phyloP scores from a whole-genome alignment of 306 rosid species.

The Citrullus amarus region DNA sequence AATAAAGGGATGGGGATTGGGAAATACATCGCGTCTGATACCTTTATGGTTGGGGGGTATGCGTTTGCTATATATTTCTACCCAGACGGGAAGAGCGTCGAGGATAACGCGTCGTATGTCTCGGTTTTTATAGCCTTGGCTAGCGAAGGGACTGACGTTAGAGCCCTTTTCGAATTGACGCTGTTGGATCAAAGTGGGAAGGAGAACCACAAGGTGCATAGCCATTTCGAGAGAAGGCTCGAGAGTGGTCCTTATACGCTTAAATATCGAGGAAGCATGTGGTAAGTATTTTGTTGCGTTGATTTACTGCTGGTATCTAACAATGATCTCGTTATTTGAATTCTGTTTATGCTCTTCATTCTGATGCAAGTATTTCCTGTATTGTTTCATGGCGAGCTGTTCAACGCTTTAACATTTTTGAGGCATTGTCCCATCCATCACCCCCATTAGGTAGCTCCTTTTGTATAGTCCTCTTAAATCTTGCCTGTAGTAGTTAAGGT shows the following conservation, averaged over 20 bases:
- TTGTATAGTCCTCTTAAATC: neutral
- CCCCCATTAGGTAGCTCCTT: neutral
- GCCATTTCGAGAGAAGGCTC: slow-evolving; percentile 5
- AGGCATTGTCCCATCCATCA: neutral
- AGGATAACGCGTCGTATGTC: slow-evolving; percentile 9
- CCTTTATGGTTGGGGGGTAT: slow-evolving; percentile 10
- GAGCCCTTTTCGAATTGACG: slow-evolving; percentile 10
- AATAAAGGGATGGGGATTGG: slow-evolving; percentile 10
- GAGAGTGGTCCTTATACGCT: slow-evolving; percentile 13
- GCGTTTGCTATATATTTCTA: slow-evolving; percentile 8
- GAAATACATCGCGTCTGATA: slow-evolving; percentile 8
- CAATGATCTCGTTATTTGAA: neutral
- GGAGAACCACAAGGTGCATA: slow-evolving; percentile 8
- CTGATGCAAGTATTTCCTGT: neutral
- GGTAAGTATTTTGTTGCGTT: slow-evolving; percentile 1
- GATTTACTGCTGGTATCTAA: neutral
- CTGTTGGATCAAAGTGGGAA: slow-evolving; percentile 10
- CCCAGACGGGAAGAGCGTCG: slow-evolving; percentile 7
- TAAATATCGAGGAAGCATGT: slow-evolving; percentile 11
- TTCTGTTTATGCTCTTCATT: neutral
- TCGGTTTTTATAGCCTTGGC: slow-evolving; percentile 13
- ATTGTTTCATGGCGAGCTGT: neutral
- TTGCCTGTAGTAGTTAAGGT: neutral
- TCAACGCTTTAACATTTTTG: neutral
- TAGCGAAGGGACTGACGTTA: slow-evolving; percentile 5